Evolutionary conservation across 2,329 filamentous ascomycete species (phyloP), one percentile per base, ranked within the genome.

Genomic region (Hypoxylon sp.): DNA sequence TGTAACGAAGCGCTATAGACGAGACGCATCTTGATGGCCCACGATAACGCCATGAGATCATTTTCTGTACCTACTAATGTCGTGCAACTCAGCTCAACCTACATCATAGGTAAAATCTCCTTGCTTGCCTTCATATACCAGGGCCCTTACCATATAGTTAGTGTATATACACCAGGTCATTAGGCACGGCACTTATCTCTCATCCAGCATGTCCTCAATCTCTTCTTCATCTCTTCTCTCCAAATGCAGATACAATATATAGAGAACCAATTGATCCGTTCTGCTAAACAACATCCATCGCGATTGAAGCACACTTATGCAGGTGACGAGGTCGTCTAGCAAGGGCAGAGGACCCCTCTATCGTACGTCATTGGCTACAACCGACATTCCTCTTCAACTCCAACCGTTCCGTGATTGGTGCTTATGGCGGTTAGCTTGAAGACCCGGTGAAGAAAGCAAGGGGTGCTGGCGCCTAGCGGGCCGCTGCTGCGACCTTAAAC

Each of bases 321-420:
- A 55, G 68, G 68, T 70, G 68, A 70, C 62, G 54, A 67, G 53
- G 20, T 28, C 56, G 33, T 50, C 26, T 44, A 50, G 11, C 28
- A 59, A 59, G 36, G 48, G 50, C 24, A 33, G 55, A 61, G 2
- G 36, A 54, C 60, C 60, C 65, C 46, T 68, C 65, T 68, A 55
- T 45, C 33, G 60, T 66, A 60, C 65, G 68, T 64, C 68, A 70
- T 70, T 70, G 68, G 68, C 62, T 66, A 61, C 49, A 59, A 20
- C 50, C 18, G 33, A 11, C 46, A 56, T 32, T 61, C 55, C 56
- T 54, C 56, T 52, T 64, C 54, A 40, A 56, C 56, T 20, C 44
- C 22, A 52, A n/a, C 42, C 24, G 16, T 12, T 5, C 45, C 40
- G 36, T 64, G 62, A 68, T 68, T 66, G 59, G 66, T 59, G 48